Conservation (phyloP, 2,329 filamentous ascomycete genomes). For the Apiospora pterosperma region DNA sequence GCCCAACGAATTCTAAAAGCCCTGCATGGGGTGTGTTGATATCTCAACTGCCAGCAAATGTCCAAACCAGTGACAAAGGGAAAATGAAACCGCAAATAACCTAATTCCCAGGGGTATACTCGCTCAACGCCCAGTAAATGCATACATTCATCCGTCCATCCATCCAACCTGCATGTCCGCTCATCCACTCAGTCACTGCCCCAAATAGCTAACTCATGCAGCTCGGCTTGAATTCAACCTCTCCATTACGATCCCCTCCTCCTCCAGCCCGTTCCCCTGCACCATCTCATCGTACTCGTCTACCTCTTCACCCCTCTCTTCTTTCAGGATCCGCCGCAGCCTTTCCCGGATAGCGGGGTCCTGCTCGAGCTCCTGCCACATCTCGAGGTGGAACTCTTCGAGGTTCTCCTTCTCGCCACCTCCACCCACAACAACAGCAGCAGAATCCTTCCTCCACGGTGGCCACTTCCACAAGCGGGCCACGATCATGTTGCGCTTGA, state of each 20-base stretch:
- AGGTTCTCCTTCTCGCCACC: constrained; percentile 27
- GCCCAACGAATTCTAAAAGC: too few relatives aligned
- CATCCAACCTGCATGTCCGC: neutral
- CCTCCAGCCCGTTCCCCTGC: neutral
- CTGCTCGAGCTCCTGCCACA: constrained; percentile 58
- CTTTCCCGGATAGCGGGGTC: constrained; percentile 41
- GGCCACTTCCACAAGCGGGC: constrained; percentile 46
- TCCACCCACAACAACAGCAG: too few relatives aligned
- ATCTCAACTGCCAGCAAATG: too few relatives aligned
- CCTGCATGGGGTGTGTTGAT: too few relatives aligned
- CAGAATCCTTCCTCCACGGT: constrained; percentile 13
- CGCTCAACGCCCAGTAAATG: neutral
- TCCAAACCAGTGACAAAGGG: neutral
- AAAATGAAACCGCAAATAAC: neutral
- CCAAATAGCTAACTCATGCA: neutral
- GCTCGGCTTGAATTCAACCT: neutral
- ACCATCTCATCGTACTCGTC: neutral
- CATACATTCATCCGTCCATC: neutral
- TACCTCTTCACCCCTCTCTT: constrained; percentile 8
- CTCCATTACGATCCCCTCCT: neutral
- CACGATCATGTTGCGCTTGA: constrained; percentile 43
- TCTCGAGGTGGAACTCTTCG: constrained; percentile 50
- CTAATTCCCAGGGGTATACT: neutral
- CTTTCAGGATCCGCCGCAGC: constrained; percentile 22
- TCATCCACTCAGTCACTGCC: too few relatives aligned